A percentile compares a stretch with the other conserved stretches of the same genome.
Evolutionary conservation across 305 asterid species (phyloP).

Genomic region (Fraxinus paxiana): DNA sequence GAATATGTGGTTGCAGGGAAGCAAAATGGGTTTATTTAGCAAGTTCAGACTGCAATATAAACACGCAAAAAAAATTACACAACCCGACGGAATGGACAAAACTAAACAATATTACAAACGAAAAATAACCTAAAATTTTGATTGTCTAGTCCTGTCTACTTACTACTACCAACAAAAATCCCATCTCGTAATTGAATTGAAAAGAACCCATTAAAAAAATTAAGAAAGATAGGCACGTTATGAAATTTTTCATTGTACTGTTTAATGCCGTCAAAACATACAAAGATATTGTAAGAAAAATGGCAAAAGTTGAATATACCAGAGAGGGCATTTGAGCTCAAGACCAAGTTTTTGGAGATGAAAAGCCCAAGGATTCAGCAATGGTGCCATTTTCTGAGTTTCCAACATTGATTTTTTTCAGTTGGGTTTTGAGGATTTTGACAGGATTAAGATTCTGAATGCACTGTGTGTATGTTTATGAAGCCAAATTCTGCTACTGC

Average conservation of each 20-base stretch:
- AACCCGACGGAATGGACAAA: not conserved
- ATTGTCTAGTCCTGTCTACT: not conserved
- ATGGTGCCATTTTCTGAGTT: slow-evolving; percentile 28
- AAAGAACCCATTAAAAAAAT: not conserved
- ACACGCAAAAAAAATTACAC: not conserved
- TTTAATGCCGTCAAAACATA: not conserved
- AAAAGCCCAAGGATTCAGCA: slow-evolving; percentile 63
- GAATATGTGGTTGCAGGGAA: slow-evolving; percentile 81
- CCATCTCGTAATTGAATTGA: not conserved
- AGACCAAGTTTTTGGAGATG: slow-evolving; percentile 73
- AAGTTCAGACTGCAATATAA: slow-evolving; percentile 52
- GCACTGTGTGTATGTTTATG: not conserved
- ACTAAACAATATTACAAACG: not conserved
- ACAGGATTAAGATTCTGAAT: not conserved
- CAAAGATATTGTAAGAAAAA: not conserved
- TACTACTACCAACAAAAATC: not conserved
- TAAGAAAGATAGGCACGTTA: not conserved
- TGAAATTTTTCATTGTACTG: not conserved
- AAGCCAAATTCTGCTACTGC: not conserved
- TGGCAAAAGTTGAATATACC: slow-evolving; percentile 32
- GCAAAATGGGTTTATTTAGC: slow-evolving; percentile 64
- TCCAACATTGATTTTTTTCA: slow-evolving; percentile 39
- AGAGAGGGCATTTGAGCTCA: slow-evolving; percentile 80
- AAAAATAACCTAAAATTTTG: not conserved
- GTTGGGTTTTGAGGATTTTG: not conserved